phyloP scores from a whole-genome alignment of 169 alveolate species.

The Eimeria tenella region DNA sequence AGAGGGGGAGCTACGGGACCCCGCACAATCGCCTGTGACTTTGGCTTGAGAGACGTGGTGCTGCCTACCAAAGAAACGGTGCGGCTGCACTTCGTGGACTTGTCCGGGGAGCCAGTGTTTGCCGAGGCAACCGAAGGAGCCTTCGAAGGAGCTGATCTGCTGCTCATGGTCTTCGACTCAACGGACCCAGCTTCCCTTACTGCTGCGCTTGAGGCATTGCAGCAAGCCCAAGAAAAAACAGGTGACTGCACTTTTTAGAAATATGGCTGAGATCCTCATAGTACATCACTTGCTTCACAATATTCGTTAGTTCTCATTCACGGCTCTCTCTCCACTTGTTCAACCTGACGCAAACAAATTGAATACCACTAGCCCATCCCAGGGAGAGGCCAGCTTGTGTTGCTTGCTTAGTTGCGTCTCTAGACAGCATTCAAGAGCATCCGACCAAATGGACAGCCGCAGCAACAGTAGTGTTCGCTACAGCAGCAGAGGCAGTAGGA shows the following conservation, averaged over 20 bases:
- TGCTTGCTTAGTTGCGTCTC: no score
- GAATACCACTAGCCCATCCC: no score
- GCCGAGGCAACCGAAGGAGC: constrained; percentile 47
- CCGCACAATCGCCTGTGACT: constrained; percentile 24
- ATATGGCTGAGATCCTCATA: not conserved
- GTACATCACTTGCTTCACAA: not conserved
- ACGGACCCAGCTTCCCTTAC: not conserved
- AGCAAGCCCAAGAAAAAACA: not conserved
- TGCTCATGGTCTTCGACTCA: constrained; percentile 35
- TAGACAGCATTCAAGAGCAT: no score
- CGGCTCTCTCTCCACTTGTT: no score
- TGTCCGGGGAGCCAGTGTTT: constrained; percentile 27
- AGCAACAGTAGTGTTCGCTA: not conserved
- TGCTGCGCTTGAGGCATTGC: not conserved
- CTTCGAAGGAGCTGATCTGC: constrained; percentile 9
- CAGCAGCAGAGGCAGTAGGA: not conserved
- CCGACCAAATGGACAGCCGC: not conserved
- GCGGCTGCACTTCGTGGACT: constrained; percentile 46
- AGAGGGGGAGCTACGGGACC: not conserved
- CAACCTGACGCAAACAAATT: no score
- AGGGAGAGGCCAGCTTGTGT: no score
- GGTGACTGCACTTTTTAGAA: not conserved
- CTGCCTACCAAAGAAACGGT: constrained; percentile 36
- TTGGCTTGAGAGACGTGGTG: constrained; percentile 43
- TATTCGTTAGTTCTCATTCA: no score